A percentile compares a stretch with the other conserved stretches of the same genome.
Conservation (phyloP, 768 basidiomycete species). For the Podaxis sp. region DNA sequence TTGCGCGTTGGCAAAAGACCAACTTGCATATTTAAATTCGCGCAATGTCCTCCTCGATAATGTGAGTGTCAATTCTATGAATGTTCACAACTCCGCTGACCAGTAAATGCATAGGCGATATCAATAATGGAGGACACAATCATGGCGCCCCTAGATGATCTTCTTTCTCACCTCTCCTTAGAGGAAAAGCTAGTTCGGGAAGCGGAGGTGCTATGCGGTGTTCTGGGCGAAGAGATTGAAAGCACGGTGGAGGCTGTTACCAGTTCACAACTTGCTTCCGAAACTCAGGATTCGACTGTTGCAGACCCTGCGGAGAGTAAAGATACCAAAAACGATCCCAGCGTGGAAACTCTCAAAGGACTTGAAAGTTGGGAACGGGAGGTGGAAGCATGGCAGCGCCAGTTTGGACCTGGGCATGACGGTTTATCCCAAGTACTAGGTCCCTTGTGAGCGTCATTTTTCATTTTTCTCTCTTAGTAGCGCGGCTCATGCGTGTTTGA, state of each 20-base stretch:
- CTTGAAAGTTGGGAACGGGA: conserved; percentile 2
- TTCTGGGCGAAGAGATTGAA: conserved; percentile 34
- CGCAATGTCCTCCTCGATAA: neutral
- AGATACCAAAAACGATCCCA: neutral
- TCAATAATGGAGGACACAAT: neutral
- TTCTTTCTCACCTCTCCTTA: conserved; percentile 24
- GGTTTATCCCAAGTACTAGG: neutral
- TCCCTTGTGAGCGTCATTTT: neutral
- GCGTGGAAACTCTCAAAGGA: neutral
- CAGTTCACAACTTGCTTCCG: neutral
- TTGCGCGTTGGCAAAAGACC: conserved; percentile 2
- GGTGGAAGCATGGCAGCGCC: conserved; percentile 9
- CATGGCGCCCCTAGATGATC: conserved; percentile 21
- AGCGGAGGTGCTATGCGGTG: conserved; percentile 31
- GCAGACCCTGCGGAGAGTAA: neutral
- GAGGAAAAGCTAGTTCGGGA: conserved; percentile 20
- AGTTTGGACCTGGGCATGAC: neutral
- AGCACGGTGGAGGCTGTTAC: conserved; percentile 21
- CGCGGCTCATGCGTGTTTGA: neutral
- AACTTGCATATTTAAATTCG: neutral
- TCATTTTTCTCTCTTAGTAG: neutral
- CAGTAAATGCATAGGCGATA: neutral
- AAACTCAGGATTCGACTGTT: neutral
- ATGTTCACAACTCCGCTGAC: neutral
- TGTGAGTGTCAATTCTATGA: neutral